Conservation (phyloP, 1,284 basidiomycete species). For the Farysia itapuensis region DNA sequence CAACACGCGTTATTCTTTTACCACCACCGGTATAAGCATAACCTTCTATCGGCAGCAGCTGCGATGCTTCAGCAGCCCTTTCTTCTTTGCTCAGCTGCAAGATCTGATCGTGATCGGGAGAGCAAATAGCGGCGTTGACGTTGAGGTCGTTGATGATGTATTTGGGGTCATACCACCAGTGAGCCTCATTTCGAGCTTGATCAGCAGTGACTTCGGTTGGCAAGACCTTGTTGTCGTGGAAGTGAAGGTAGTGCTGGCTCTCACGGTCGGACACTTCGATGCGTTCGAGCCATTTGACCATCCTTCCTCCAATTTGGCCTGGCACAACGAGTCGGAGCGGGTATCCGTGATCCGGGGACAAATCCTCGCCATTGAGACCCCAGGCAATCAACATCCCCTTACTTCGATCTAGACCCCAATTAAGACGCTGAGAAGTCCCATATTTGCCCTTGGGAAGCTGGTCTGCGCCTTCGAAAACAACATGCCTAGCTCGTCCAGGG, state of each 20-base stretch:
- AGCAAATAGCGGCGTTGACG: slow-evolving; percentile 68
- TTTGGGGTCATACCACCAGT: slow-evolving; percentile 71
- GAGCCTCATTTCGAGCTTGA: slow-evolving; percentile 65
- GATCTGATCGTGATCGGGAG: slow-evolving; percentile 67
- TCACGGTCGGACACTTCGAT: slow-evolving; percentile 67
- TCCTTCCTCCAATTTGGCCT: slow-evolving; percentile 68
- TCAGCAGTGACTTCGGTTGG: slow-evolving; percentile 67
- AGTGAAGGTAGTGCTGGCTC: slow-evolving; percentile 63
- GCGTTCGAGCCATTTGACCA: slow-evolving; percentile 67
- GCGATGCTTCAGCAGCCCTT: background rate
- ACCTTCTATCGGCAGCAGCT: slow-evolving; percentile 61
- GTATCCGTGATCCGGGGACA: slow-evolving; percentile 70
- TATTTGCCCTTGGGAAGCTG: slow-evolving; percentile 70
- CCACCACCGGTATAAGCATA: slow-evolving; percentile 74
- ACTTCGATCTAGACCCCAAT: slow-evolving; percentile 64
- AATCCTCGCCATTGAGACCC: slow-evolving; percentile 65
- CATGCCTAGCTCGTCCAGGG: slow-evolving; percentile 63
- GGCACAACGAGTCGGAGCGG: slow-evolving; percentile 69
- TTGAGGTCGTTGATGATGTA: slow-evolving; percentile 67
- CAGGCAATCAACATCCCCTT: slow-evolving; percentile 69
- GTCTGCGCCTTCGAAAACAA: slow-evolving; percentile 71
- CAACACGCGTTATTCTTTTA: slow-evolving; percentile 67
- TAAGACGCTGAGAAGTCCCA: slow-evolving; percentile 67
- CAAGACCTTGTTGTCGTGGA: slow-evolving; percentile 69
- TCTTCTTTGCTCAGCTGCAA: slow-evolving; percentile 52